phyloP scores from a whole-genome alignment of 2,329 filamentous ascomycete genomes.

The Rutstroemia sp. region DNA sequence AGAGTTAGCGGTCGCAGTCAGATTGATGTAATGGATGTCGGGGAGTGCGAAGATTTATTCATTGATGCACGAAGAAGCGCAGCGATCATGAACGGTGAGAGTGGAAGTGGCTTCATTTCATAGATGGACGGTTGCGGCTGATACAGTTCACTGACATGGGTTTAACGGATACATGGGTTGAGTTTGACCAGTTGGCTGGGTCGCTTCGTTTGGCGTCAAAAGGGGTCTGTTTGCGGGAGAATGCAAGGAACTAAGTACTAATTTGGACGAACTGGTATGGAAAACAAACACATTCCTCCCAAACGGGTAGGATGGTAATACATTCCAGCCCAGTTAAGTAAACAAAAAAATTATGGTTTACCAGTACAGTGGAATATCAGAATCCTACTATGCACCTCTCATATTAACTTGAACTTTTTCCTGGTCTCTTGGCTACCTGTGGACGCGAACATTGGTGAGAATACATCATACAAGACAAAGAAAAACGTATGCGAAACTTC shows the following conservation, averaged over 20 bases:
- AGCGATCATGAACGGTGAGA: constrained; percentile 55
- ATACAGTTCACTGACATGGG: constrained; percentile 3
- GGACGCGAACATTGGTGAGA: constrained; percentile 8
- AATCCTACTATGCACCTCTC: too few species aligned
- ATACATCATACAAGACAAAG: constrained; percentile 24
- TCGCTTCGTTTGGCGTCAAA: constrained; percentile 12
- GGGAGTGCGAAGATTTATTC: constrained; percentile 77
- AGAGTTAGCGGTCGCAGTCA: constrained; percentile 71
- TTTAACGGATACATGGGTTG: constrained; percentile 4
- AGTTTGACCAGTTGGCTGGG: constrained; percentile 5
- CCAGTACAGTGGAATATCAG: too few species aligned
- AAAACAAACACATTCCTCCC: background rate
- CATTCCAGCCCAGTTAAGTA: constrained; percentile 9
- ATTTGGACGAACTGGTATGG: background rate
- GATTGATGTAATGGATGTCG: constrained; percentile 70
- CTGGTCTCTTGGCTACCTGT: constrained; percentile 1
- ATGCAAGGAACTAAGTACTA: constrained; percentile 6
- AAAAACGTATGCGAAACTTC: constrained; percentile 21
- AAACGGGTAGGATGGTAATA: background rate
- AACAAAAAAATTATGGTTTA: background rate
- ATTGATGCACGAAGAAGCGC: constrained; percentile 76
- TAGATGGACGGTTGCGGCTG: constrained; percentile 14
- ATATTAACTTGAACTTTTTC: background rate
- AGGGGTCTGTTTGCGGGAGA: constrained; percentile 12
- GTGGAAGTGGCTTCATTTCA: constrained; percentile 50